These are phyloP conservation scores for Neofusicoccum ribis DNA, from an alignment of 2,329 filamentous ascomycete genomes.

Conservation along the genomic window DNA sequence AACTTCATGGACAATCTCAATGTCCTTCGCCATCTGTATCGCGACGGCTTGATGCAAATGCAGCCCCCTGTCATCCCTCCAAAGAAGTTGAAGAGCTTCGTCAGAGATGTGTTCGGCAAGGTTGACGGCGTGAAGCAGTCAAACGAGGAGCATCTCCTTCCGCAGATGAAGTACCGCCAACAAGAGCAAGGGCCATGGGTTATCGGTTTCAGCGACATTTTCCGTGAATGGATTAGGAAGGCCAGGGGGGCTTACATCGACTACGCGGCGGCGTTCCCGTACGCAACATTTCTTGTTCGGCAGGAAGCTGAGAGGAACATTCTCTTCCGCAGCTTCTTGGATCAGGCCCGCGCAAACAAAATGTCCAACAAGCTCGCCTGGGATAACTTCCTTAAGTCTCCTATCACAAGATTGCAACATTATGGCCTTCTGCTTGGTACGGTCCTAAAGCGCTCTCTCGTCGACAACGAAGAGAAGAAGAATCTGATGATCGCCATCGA, in stretches of 20 bases:
- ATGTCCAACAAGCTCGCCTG: constrained; percentile 82
- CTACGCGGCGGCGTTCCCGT: constrained; percentile 85
- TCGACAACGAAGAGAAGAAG: constrained; percentile 84
- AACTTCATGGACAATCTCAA: constrained; percentile 86
- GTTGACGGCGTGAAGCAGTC: constrained; percentile 84
- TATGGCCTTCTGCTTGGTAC: constrained; percentile 82
- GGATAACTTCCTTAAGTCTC: constrained; percentile 91
- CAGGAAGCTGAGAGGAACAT: constrained; percentile 83
- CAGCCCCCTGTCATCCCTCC: constrained; percentile 80
- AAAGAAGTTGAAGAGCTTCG: constrained; percentile 75
- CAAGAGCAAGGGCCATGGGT: constrained; percentile 97
- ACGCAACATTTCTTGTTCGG: constrained; percentile 78
- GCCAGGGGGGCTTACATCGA: constrained; percentile 86
- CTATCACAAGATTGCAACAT: constrained; percentile 87
- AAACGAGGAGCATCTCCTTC: constrained; percentile 88
- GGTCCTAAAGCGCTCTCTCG: constrained; percentile 78
- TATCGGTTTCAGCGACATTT: constrained; percentile 91
- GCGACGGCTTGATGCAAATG: constrained; percentile 71
- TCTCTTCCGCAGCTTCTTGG: constrained; percentile 82
- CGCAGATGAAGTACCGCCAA: constrained; percentile 94
- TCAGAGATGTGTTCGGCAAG: constrained; percentile 85
- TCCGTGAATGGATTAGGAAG: constrained; percentile 97
- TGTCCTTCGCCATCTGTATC: constrained; percentile 80
- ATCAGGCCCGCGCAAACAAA: constrained; percentile 75
- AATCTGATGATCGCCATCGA: constrained; percentile 83